Evolutionary conservation across 73 alveolate genomes (phyloP).

Genomic region (Paramecium sexaurelia): DNA sequence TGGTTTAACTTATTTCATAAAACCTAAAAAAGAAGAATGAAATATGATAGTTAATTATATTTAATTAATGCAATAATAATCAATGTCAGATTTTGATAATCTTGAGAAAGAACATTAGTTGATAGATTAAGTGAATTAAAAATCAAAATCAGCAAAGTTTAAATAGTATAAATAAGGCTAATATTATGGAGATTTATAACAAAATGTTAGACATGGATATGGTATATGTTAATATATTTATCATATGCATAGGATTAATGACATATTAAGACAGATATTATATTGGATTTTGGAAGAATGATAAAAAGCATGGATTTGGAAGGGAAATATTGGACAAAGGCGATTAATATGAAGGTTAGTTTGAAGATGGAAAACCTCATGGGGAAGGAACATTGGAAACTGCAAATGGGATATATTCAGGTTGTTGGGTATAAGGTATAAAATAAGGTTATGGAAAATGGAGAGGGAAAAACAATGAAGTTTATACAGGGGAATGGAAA

Average conservation of each 20-base stretch:
- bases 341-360: constrained; percentile 57
- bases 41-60: background rate
- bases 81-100: background rate
- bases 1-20: background rate
- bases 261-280: constrained; percentile 41
- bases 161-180: constrained; percentile 24
- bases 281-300: constrained; percentile 61
- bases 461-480: constrained; percentile 60
- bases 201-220: background rate
- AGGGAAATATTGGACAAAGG: constrained; percentile 51
- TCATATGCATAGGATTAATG: background rate
- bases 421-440: background rate
- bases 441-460: background rate
- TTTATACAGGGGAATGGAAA: constrained; percentile 79
- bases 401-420: background rate
- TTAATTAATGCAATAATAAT: background rate
- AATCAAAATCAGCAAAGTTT: background rate
- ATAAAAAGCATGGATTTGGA: constrained; percentile 65
- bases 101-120: background rate
- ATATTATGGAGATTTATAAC: background rate
- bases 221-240: background rate
- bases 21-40: background rate
- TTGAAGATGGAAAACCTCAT: constrained; percentile 65
- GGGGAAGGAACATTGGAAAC: constrained; percentile 67
- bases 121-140: constrained; percentile 6